Evolutionary conservation across 805 yeast species (phyloP), one percentile per base, ranked within the genome.

Genomic region (Saccharomycopsis capsularis): DNA sequence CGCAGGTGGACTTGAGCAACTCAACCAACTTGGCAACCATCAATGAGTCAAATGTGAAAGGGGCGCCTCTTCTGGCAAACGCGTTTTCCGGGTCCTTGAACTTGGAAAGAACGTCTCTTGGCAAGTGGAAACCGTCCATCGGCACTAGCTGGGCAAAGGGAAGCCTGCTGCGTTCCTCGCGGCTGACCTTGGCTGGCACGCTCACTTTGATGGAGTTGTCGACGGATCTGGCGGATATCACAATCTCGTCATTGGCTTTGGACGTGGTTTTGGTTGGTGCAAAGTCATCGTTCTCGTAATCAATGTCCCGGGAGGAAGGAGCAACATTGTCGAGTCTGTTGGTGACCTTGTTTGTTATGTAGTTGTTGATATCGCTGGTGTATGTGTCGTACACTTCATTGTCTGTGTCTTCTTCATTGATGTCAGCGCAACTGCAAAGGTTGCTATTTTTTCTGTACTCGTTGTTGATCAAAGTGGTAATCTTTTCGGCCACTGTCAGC

Each of bases 121-220:
- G 75, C n/a, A 78, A 64, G 59, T 84, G 93, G 57, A 79, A 84
- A 3, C 93, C 91, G 62, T 84, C 91, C 89, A 82, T 82, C 7
- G 85, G 82, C 1, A 83, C 59, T 18, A 70, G 68, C 52, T 70
- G 69, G 1, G 80, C 79, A 55, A 67, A 63, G n/a, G n/a, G n/a
- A n/a, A n/a, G n/a, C n/a, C n/a, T n/a, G n/a, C n/a, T n/a, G n/a
- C n/a, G n/a, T 1, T 44, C 40, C 7, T 42, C 44, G 42, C 42
- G n/a, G 21, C 18, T 23, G 46, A 29, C 38, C 18, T 3, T 24
- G 21, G 41, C 15, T 38, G 47, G 45, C 37, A 42, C 21, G 24
- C 45, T 7, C 32, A 53, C 40, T 42, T 46, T 46, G 27, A 55
- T 47, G 19, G 48, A 27, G 42, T 55, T 41, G 2, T 64, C 64